phyloP scores from a whole-genome alignment of 2,329 filamentous ascomycete genomes.

The Septoria petroselini region DNA sequence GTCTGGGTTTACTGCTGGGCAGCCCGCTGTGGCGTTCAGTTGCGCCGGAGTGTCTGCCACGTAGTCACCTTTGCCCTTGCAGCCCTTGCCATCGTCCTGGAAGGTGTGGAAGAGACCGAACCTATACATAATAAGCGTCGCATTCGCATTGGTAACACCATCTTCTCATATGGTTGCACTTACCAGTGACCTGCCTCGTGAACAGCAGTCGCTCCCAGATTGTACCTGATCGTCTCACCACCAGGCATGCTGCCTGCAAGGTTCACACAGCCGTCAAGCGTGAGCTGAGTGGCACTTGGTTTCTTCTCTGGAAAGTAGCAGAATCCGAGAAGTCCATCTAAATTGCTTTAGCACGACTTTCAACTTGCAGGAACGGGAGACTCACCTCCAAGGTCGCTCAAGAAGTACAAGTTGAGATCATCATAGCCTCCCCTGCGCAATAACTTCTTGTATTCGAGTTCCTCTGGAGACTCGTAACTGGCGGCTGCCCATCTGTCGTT shows the following conservation, averaged over 20 bases:
- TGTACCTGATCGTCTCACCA: conserved; percentile 44
- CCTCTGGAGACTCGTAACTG: conserved; percentile 39
- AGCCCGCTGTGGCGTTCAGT: conserved; percentile 46
- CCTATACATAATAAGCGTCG: not conserved
- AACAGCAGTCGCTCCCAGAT: conserved; percentile 42
- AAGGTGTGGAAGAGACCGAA: conserved; percentile 18
- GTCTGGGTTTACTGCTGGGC: conserved; percentile 42
- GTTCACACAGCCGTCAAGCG: conserved; percentile 54
- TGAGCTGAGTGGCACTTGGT: conserved; percentile 41
- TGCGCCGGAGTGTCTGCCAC: conserved; percentile 40
- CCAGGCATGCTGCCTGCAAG: conserved; percentile 53
- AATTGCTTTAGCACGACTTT: not conserved
- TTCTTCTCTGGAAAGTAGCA: conserved; percentile 34
- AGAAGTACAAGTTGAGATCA: conserved; percentile 56
- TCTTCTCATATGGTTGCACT: no score
- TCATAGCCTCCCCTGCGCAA: conserved; percentile 52
- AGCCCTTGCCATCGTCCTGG: conserved; percentile 22
- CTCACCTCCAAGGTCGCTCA: conserved; percentile 44
- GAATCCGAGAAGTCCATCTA: conserved; percentile 27
- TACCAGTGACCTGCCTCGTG: conserved; percentile 45
- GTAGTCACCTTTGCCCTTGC: conserved; percentile 41
- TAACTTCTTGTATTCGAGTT: conserved; percentile 48
- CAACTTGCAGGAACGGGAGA: not conserved
- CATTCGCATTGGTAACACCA: no score
- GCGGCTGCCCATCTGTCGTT: conserved; percentile 52